phyloP scores from a whole-genome alignment of 2,329 filamentous ascomycete genomes.

The Chalaropsis ovoidea region DNA sequence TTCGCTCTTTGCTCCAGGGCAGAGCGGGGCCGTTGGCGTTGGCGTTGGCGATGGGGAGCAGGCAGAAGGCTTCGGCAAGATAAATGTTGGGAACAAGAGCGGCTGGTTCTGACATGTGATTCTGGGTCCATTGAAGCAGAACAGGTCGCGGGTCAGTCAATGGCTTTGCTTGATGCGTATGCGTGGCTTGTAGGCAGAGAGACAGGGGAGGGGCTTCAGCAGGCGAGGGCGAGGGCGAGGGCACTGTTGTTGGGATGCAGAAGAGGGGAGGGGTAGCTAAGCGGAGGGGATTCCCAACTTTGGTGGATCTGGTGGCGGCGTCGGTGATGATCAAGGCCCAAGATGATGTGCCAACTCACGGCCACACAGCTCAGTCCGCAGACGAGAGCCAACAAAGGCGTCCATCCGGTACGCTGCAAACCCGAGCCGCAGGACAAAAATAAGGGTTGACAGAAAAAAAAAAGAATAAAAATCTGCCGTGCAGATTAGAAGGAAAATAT shows the following conservation, averaged over 20 bases:
- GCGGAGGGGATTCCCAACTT: too few relatives aligned
- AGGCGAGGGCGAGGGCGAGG: background rate
- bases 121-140: background rate
- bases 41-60: background rate
- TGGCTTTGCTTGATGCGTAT: background rate
- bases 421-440: background rate
- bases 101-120: conserved; percentile 5
- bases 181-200: background rate
- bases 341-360: too few relatives aligned
- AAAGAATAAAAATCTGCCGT: conserved; percentile 2
- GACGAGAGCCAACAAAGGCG: background rate
- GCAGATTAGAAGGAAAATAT: background rate
- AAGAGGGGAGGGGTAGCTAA: background rate
- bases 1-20: background rate
- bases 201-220: background rate
- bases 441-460: background rate
- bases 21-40: background rate
- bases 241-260: background rate
- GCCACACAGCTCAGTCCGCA: background rate
- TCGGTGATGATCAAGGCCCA: too few relatives aligned
- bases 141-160: background rate
- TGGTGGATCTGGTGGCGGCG: too few relatives aligned
- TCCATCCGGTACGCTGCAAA: background rate
- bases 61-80: background rate
- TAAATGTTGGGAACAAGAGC: conserved; percentile 1